Evolutionary conservation across 192 early-diverging fungal species (phyloP), one percentile per base, ranked within the genome.

Genomic region (Entomortierella beljakovae): DNA sequence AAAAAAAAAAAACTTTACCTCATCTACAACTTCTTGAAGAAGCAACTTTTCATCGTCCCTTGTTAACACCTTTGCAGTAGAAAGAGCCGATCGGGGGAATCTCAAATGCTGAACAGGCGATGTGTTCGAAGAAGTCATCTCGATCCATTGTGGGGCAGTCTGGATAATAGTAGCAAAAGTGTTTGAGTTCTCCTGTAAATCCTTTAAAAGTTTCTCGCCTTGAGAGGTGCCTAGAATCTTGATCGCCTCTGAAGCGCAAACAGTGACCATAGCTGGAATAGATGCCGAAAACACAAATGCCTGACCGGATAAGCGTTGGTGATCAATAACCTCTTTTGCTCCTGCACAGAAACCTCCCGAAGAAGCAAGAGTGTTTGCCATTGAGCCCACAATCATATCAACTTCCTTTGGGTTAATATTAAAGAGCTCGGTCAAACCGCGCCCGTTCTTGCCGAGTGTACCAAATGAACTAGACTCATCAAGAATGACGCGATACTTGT

Each of bases 231-330:
- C 33, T 29, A 93, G 72, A 18, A 91, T 81, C 9, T 88, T 85
- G 65, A 99, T 82, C 3, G 92, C 94, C 68, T 97, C 94, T 2
- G 90, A 82, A 11, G 94, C 93, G 37, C 92, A 87, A 33, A 95
- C 94, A 13, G 97, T 89, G 3, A 99, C 88, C 80, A 96, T 93
- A 33, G 95, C 94, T n/a, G 97, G 97, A 38, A 99, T 88, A 9
- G 95, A 94, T 1, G 97, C 97, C 34, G 96, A 97, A 81, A 93
- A 99, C 66, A 91, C 92, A 85, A 97, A 99, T 8, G 92, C 93
- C 35, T 85, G 82, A 8, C 95, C 95, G 16, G 95, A 94, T 32
- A 99, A 89, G 29, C 94, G 89, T 81, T 97, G 71, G 81, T 98
- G 94, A 77, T 97, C 95, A 25, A 95, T 82, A 57, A 97, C 89